Conservation (phyloP, 1,139 yeast species). For the Yamadazyma atmosphaerica region DNA sequence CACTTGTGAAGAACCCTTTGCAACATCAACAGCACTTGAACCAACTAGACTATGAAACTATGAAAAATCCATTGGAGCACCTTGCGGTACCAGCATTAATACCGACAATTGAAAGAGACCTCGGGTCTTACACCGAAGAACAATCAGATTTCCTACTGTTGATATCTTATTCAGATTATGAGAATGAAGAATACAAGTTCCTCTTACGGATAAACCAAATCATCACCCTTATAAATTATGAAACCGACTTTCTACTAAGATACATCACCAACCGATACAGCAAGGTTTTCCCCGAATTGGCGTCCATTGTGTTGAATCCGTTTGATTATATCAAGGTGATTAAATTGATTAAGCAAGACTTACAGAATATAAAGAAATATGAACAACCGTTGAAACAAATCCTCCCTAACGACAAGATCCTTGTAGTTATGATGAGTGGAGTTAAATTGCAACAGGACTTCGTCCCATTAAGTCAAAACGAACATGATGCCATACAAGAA, state of each 20-base stretch:
- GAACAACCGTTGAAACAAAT: constrained; percentile 40
- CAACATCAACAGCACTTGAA: constrained; percentile 1
- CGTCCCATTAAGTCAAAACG: no score
- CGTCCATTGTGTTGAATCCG: constrained; percentile 61
- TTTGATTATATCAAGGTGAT: constrained; percentile 62
- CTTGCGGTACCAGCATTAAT: background rate
- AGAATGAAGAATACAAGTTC: constrained; percentile 45
- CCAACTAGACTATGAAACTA: background rate
- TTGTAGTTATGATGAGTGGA: constrained; percentile 77
- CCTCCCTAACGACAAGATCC: constrained; percentile 61
- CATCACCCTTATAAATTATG: constrained; percentile 56
- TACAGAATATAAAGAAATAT: constrained; percentile 31
- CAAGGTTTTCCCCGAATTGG: constrained; percentile 71
- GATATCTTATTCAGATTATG: constrained; percentile 32
- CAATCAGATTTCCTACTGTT: constrained; percentile 38
- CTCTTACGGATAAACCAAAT: constrained; percentile 57
- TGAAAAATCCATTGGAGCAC: background rate
- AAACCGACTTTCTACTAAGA: constrained; percentile 50
- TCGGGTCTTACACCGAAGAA: constrained; percentile 23
- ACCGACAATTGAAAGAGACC: constrained; percentile 18
- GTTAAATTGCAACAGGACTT: constrained; percentile 24
- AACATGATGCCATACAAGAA: constrained; percentile 35
- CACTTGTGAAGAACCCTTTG: background rate
- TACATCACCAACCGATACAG: constrained; percentile 56
- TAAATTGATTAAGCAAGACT: constrained; percentile 51